phyloP scores from a whole-genome alignment of 1,139 yeast genomes.

The Zygoascus hellenicus region DNA sequence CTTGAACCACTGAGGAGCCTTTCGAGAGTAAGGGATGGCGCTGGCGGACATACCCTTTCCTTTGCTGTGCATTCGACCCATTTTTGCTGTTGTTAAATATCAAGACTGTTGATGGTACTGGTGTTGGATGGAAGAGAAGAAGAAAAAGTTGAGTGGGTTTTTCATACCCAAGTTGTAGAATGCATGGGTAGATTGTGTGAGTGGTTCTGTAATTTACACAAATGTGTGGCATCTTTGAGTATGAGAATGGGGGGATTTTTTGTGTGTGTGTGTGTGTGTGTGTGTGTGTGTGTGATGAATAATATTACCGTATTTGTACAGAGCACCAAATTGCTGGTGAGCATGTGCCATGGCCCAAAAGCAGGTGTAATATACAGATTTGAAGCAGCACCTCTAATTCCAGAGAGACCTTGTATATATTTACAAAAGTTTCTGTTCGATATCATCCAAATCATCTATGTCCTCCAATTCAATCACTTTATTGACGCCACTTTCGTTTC shows the following conservation, averaged over 20 bases:
- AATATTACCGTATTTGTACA: too few relatives aligned
- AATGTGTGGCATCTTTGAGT: too few relatives aligned
- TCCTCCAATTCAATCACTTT: slow-evolving; percentile 36
- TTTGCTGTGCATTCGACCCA: slow-evolving; percentile 60
- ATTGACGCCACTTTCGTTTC: slow-evolving; percentile 71
- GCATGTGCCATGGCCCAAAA: background rate
- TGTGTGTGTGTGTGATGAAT: too few relatives aligned
- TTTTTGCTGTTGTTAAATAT: slow-evolving; percentile 31
- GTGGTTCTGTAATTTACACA: slow-evolving; percentile 10
- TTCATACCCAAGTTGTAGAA: background rate
- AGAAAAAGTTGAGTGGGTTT: slow-evolving; percentile 10
- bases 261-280: too few relatives aligned
- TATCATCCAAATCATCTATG: slow-evolving; percentile 29
- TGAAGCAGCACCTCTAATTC: background rate
- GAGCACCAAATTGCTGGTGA: too few relatives aligned
- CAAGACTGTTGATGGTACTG: background rate
- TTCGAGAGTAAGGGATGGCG: slow-evolving; percentile 99
- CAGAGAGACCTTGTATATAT: too few relatives aligned
- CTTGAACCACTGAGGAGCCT: slow-evolving; percentile 99
- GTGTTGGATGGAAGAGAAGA: slow-evolving; percentile 2
- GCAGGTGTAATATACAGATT: background rate
- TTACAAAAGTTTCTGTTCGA: slow-evolving; percentile 18
- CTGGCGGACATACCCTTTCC: slow-evolving; percentile 99
- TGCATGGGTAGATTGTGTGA: background rate
- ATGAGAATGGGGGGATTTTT: too few relatives aligned